Conservation (phyloP, 495 filamentous ascomycete species). For the Annulohypoxylon moriforme region DNA sequence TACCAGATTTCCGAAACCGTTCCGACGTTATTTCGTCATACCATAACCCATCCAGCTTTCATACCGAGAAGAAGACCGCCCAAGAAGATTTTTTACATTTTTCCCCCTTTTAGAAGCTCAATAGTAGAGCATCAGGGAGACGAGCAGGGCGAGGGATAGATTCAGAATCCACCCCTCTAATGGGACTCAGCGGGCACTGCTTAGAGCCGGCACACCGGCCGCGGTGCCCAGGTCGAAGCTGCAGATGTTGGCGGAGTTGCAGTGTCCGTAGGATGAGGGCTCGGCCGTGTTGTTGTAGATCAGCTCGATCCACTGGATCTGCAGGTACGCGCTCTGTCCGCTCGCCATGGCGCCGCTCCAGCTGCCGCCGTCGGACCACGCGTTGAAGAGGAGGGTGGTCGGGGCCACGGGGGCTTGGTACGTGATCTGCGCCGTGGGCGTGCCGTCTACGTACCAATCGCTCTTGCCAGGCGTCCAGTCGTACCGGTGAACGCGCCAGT, state of each 20-base stretch:
- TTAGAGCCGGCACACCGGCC: conserved; percentile 12
- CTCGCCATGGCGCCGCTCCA: conserved; percentile 78
- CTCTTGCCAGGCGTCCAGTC: conserved; percentile 73
- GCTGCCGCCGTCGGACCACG: conserved; percentile 78
- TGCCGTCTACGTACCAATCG: conserved; percentile 73
- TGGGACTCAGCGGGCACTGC: conserved; percentile 17
- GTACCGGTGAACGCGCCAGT: conserved; percentile 75
- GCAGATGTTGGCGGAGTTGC: conserved; percentile 43
- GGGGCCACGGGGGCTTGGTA: conserved; percentile 70
- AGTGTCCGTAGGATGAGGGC: conserved; percentile 23
- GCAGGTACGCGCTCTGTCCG: conserved; percentile 68
- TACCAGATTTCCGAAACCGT: not conserved
- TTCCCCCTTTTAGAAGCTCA: too few species aligned
- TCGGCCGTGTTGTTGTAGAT: conserved; percentile 69
- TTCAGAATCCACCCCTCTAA: not conserved
- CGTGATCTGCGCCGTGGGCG: conserved; percentile 63
- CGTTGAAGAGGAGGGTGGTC: conserved; percentile 72
- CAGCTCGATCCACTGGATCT: conserved; percentile 80
- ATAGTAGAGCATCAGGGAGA: not conserved
- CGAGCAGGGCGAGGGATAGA: not conserved
- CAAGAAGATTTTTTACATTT: too few species aligned
- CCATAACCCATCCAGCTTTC: not conserved
- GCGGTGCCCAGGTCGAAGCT: conserved; percentile 29
- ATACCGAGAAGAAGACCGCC: not conserved
- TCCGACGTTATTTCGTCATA: not conserved